Base-by-base conservation (phyloP, 805 yeast genomes). In the Schwanniomyces vanrijiae region DNA sequence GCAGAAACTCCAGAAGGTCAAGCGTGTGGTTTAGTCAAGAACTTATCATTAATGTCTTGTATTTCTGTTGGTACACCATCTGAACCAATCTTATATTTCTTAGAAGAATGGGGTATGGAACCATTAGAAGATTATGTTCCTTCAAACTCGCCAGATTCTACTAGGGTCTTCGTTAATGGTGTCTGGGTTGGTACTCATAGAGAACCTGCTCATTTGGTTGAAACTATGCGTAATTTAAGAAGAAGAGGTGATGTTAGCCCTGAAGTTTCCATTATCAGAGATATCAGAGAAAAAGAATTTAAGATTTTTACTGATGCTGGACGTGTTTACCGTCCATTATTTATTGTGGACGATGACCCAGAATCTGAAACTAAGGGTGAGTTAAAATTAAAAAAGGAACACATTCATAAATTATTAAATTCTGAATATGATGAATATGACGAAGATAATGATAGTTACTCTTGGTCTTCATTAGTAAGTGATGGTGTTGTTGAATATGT, bases 1-100 rank as follows among this genome's bases (percentile, higher is more conserved):
- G 99, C 99, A 20, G 99, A 94, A 71, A 94, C 99, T 14, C 99
- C 99, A 3, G 99, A 94, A 77, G 99, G 99, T 64, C 99, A 94
- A 75, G 99, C 99, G 29, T 94, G 99, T 87, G 99, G 99, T 64
- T 78, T 94, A 69, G 99, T 94, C 46, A 94, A 94, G 76, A 94
- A 94, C 70, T 77, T 94, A 65, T 91, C 98, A 1, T 75, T 94
- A 56, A 91, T 94, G 98, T 83, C 98, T 1, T 90, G 97, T 77
- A 90, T 94, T 44, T 92, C 99, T 22, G 99, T 94, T 53, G 99
- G 99, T 67, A 82, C 96, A 6, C 89, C 95, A n/a, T 89, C 97
- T 35, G 96, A 90, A 64, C 97, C 97, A 29, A 92, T 94, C 62
- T 79, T 87, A 53, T 88, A 88, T 63, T 87, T 91, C 70, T 78